Evolutionary conservation across 2,329 filamentous ascomycete species (phyloP).

Genomic region (Diaporthe sp.): DNA sequence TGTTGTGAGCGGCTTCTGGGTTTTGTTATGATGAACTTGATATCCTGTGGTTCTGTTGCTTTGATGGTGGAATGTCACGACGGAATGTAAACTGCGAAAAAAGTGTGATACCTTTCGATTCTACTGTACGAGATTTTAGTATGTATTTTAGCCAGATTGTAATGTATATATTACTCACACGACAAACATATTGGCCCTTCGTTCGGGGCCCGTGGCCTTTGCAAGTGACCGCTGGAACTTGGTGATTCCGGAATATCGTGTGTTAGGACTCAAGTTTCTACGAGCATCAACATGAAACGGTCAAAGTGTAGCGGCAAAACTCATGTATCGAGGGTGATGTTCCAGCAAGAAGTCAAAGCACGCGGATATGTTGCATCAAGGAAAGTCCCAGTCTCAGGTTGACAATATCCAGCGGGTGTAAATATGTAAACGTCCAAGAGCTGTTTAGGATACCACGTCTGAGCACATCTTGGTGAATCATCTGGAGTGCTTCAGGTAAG

Average conservation of each 20-base stretch:
- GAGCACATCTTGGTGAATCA: neutral
- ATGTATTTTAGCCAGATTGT: slow-evolving; percentile 7
- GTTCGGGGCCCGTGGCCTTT: neutral
- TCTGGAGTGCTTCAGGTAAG: neutral
- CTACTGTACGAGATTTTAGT: neutral
- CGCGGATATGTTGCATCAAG: neutral
- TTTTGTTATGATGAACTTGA: neutral
- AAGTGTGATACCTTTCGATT: neutral
- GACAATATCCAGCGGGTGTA: neutral
- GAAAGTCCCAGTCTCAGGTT: neutral
- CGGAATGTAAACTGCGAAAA: neutral
- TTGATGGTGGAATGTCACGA: neutral
- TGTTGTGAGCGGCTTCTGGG: neutral
- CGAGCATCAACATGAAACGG: neutral
- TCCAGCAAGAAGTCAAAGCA: neutral
- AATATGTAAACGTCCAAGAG: neutral
- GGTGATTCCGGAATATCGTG: neutral
- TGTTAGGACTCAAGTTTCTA: neutral
- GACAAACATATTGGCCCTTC: neutral
- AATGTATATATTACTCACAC: slow-evolving; percentile 6
- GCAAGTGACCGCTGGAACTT: neutral
- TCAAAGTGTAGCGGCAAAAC: neutral
- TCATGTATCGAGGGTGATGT: neutral
- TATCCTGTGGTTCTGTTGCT: neutral
- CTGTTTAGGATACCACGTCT: neutral